Percentiles rank a stretch among this genome's conserved stretches.
Conservation (phyloP, 192 early-diverging fungal species). For the Backusella mclennaniae region DNA sequence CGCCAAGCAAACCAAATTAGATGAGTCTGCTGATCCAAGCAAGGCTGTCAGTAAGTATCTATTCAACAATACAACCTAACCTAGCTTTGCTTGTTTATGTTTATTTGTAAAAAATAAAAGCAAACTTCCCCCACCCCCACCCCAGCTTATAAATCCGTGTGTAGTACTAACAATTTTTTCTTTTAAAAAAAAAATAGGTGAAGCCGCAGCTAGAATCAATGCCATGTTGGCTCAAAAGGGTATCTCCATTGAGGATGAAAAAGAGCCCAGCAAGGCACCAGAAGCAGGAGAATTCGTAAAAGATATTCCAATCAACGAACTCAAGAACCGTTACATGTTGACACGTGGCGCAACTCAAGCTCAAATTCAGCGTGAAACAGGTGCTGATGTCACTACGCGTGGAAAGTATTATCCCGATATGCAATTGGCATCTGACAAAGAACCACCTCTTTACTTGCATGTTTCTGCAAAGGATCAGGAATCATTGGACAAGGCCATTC, state of each 20-base stretch:
- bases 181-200: constrained; percentile 17
- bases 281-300: constrained; percentile 47
- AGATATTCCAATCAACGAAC: constrained; percentile 80
- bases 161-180: background rate
- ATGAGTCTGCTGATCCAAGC: constrained; percentile 18
- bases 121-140: background rate
- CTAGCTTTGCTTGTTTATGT: too few relatives aligned
- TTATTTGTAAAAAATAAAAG: background rate
- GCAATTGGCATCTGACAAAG: constrained; percentile 66
- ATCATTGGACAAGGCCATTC: constrained; percentile 66
- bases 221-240: constrained; percentile 54
- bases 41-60: constrained; percentile 33
- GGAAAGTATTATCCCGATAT: constrained; percentile 81
- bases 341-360: constrained; percentile 77
- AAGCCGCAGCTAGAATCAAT: constrained; percentile 53
- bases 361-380: constrained; percentile 74
- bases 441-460: constrained; percentile 81
- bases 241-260: constrained; percentile 32
- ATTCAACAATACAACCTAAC: background rate
- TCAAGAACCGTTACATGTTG: constrained; percentile 75
- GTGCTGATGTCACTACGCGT: constrained; percentile 77
- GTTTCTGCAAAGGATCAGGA: constrained; percentile 67
- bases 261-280: constrained; percentile 6
- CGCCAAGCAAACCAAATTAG: constrained; percentile 14
- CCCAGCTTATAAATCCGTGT: background rate